Base-by-base conservation (phyloP, 2,329 filamentous ascomycete species). In the Hypocrella siamensis region DNA sequence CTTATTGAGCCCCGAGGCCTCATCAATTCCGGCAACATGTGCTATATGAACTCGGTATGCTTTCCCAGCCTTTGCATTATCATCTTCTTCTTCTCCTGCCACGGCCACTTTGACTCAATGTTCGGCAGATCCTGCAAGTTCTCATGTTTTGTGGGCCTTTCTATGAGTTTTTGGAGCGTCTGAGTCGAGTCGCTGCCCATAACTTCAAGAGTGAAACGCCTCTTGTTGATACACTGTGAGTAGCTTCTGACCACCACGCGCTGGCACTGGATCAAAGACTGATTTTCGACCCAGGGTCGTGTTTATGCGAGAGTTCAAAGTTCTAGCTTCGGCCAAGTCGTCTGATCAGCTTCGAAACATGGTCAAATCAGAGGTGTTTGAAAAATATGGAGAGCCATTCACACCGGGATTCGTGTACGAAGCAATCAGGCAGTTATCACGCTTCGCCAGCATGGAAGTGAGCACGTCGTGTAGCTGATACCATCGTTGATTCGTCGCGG, bases 41-140 rank as follows among this genome's bases (percentile, higher is more conserved):
- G 90, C 58, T 98, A 98, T 59, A 96, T 98, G 90, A 98, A 96
- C 63, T 94, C 90, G 40, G 88, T 93, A 67, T 60, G 82, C 61
- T n/a, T 27, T 12, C n/a, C 9, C 31, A 14, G 17, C 19, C 14
- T 29, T 26, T 16, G 4, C 11, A n/a, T 5, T 28, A 11, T 4
- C 6, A 8, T 9, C 33, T 42, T 36, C 56, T 67, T 47, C 68
- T 43, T 19, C 24, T 6, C 6, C 26, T 12, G 21, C 8, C 4
- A 12, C 21, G 21, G 21, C 25, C n/a, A n/a, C n/a, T n/a, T n/a
- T 26, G 25, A 26, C 25, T 7, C 7, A 26, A 10, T 7, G 11
- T 7, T 7, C 7, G 9, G 6, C 42, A 93, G 85, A 78, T 96
- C 53, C 69, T 98, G 42, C 90, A 98, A 78, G 81, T 92, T 50